These are phyloP conservation scores for Aspergillus baeticus DNA, from an alignment of 495 filamentous ascomycete genomes.

Conservation along the genomic window DNA sequence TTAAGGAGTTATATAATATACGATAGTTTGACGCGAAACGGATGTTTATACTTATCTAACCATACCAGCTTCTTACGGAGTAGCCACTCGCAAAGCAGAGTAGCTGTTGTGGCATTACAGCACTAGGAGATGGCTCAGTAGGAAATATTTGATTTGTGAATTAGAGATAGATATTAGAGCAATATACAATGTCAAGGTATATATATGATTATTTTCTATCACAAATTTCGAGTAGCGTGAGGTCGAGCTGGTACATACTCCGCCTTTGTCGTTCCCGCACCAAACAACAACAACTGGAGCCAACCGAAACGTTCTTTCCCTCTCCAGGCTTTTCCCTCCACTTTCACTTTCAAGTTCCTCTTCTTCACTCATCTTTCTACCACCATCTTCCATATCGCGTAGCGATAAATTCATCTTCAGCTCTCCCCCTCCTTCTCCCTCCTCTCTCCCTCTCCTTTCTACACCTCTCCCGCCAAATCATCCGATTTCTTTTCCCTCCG, in stretches of 20 bases:
- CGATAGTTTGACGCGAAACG: too few species aligned
- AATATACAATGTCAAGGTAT: neutral
- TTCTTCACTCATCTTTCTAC: constrained; percentile 23
- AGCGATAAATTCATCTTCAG: constrained; percentile 25
- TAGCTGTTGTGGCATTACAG: too few species aligned
- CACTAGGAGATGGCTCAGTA: too few species aligned
- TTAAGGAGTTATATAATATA: too few species aligned
- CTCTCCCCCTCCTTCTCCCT: constrained; percentile 17
- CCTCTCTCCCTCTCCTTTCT: constrained; percentile 16
- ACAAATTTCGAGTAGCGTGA: too few species aligned
- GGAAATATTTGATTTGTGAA: too few species aligned
- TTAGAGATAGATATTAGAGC: too few species aligned
- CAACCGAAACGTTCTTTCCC: constrained; percentile 19
- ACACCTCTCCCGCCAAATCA: constrained; percentile 21
- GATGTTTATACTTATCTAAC: too few species aligned
- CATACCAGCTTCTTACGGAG: too few species aligned
- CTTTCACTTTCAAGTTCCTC: constrained; percentile 14
- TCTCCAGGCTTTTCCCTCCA: constrained; percentile 28
- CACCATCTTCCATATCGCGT: constrained; percentile 22
- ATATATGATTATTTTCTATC: too few species aligned
- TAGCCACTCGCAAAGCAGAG: too few species aligned
- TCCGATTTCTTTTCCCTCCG: constrained; percentile 18
- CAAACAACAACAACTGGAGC: constrained; percentile 5
- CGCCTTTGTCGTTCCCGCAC: constrained; percentile 10
- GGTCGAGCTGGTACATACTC: neutral